These are phyloP conservation scores for Ascochyta pisi DNA, from an alignment of 2,329 filamentous ascomycete species.

Conservation along the genomic window DNA sequence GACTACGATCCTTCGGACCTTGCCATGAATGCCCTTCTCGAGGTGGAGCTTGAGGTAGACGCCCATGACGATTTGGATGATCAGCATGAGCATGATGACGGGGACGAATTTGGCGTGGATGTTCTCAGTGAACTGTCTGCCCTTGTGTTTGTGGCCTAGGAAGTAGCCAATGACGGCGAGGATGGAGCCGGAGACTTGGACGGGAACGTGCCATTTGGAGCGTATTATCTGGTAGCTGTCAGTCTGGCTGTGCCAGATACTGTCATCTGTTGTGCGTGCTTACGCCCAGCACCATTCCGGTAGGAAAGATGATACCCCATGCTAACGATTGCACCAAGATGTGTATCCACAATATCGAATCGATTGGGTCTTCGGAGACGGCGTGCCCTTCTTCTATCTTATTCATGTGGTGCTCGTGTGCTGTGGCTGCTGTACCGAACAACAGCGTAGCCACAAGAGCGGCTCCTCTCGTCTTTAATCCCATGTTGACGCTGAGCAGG, in stretches of 20 bases:
- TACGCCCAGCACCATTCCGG: constrained; percentile 95
- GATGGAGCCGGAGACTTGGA: constrained; percentile 76
- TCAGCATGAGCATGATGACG: constrained; percentile 78
- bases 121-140: constrained; percentile 75
- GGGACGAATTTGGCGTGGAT: constrained; percentile 83
- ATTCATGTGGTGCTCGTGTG: constrained; percentile 52
- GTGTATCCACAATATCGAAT: constrained; percentile 89
- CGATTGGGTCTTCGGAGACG: constrained; percentile 54
- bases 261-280: neutral
- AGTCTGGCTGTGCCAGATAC: neutral
- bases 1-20: constrained; percentile 75
- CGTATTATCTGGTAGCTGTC: constrained; percentile 72
- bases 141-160: constrained; percentile 88
- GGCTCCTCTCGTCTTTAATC: constrained; percentile 15
- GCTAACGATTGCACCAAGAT: constrained; percentile 86
- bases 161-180: constrained; percentile 87
- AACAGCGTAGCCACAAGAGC: constrained; percentile 33
- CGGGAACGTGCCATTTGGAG: constrained; percentile 91
- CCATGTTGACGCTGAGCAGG: constrained; percentile 21
- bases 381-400: constrained; percentile 49
- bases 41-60: constrained; percentile 90
- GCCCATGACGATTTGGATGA: constrained; percentile 79
- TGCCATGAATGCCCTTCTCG: constrained; percentile 80
- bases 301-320: constrained; percentile 90
- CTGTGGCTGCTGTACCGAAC: constrained; percentile 33